Evolutionary conservation across 2,329 filamentous ascomycete species (phyloP).

Genomic region (Pestalotiopsis sp.): DNA sequence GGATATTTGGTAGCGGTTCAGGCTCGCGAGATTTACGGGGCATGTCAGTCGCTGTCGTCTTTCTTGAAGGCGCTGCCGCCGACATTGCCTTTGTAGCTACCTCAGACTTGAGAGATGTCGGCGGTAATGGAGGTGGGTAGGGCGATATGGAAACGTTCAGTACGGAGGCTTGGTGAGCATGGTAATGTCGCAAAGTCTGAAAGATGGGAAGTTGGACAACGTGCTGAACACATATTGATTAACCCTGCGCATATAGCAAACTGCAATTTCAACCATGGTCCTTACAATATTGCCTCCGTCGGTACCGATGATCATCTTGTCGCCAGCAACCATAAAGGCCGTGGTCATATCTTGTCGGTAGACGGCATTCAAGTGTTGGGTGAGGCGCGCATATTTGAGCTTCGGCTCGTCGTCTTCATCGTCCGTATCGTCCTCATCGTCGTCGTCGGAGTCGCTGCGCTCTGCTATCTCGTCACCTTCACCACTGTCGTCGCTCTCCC

Average conservation of each 20-base stretch:
- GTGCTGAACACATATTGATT: slow-evolving; percentile 59
- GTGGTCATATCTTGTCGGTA: slow-evolving; percentile 96
- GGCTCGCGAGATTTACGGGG: slow-evolving; percentile 56
- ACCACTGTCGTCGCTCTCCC: slow-evolving; percentile 34
- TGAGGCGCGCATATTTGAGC: slow-evolving; percentile 90
- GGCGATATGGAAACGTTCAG: slow-evolving; percentile 91
- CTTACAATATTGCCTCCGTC: slow-evolving; percentile 95
- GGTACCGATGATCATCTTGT: slow-evolving; percentile 97
- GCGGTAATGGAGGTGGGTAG: slow-evolving; percentile 67
- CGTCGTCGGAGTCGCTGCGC: slow-evolving; percentile 60
- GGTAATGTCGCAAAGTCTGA: slow-evolving; percentile 81
- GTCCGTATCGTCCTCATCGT: slow-evolving; percentile 67
- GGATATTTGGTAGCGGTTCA: slow-evolving; percentile 67
- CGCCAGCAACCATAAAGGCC: slow-evolving; percentile 84
- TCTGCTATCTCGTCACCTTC: slow-evolving; percentile 48
- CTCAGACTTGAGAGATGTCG: slow-evolving; percentile 47
- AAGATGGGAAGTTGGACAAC: slow-evolving; percentile 83
- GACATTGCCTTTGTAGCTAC: slow-evolving; percentile 37
- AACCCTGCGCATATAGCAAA: neutral
- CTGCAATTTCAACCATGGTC: slow-evolving; percentile 16
- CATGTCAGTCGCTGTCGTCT: slow-evolving; percentile 46
- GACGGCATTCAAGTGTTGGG: slow-evolving; percentile 74
- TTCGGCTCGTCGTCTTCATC: slow-evolving; percentile 93
- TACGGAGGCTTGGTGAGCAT: slow-evolving; percentile 89
- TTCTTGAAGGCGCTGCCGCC: slow-evolving; percentile 41